These are phyloP conservation scores for Balakata baccata DNA, from an alignment of 345 rosid species.

Conservation along the genomic window DNA sequence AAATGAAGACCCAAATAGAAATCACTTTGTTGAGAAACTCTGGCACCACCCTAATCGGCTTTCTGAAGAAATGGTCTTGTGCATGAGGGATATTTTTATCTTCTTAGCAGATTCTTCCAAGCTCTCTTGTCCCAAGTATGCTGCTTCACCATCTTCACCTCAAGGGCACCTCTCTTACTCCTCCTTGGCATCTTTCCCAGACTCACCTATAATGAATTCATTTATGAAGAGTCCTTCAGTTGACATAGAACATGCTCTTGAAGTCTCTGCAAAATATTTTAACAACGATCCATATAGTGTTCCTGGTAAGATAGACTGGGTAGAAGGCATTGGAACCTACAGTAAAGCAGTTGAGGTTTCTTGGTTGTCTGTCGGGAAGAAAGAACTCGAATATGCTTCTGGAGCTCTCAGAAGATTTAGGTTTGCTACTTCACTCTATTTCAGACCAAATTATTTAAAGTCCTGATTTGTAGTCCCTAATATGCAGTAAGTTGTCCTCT, in stretches of 20 bases:
- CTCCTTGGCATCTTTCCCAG: slow-evolving; percentile 66
- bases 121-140: slow-evolving; percentile 47
- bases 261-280: slow-evolving; percentile 53
- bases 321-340: slow-evolving; percentile 62
- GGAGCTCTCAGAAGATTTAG: slow-evolving; percentile 87
- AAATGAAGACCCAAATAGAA: slow-evolving; percentile 19
- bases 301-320: slow-evolving; percentile 86
- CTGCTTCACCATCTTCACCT: slow-evolving; percentile 66
- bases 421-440: slow-evolving; percentile 31
- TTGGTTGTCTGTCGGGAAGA: slow-evolving; percentile 97
- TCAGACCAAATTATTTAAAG: background rate
- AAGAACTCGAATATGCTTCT: slow-evolving; percentile 87
- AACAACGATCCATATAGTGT: slow-evolving; percentile 77
- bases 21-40: slow-evolving; percentile 43
- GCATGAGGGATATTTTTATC: slow-evolving; percentile 88
- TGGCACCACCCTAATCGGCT: slow-evolving; percentile 79
- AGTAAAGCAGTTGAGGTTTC: slow-evolving; percentile 69
- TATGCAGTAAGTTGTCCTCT: background rate
- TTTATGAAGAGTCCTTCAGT: slow-evolving; percentile 62
- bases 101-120: slow-evolving; percentile 74
- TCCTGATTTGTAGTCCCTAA: background rate
- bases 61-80: slow-evolving; percentile 83
- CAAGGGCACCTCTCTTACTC: slow-evolving; percentile 74
- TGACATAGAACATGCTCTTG: slow-evolving; percentile 48
- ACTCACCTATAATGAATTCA: slow-evolving; percentile 49